Evolutionary conservation across 2,329 filamentous ascomycete genomes (phyloP).

Genomic region (Pseudocercospora pini-densiflorae): DNA sequence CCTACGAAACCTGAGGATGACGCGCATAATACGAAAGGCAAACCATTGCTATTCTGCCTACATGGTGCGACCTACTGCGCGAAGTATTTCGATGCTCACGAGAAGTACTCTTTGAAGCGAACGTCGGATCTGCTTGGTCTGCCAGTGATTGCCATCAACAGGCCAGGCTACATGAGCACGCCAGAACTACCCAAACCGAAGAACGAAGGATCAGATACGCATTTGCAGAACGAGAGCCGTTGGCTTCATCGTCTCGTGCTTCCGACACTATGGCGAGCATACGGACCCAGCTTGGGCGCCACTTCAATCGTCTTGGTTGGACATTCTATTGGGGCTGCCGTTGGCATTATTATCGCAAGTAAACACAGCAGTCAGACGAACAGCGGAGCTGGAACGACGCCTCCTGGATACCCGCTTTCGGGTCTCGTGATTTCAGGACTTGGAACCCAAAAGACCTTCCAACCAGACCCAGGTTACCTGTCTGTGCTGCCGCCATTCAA

Average conservation of each 20-base stretch:
- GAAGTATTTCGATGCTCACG: slow-evolving; percentile 20
- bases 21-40: slow-evolving; percentile 10
- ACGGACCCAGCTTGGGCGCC: slow-evolving; percentile 13
- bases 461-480: slow-evolving; percentile 16
- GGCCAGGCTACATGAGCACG: slow-evolving; percentile 21
- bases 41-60: slow-evolving; percentile 19
- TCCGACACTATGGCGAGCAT: slow-evolving; percentile 17
- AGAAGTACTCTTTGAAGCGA: slow-evolving; percentile 17
- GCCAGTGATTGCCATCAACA: slow-evolving; percentile 19
- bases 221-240: slow-evolving; percentile 18
- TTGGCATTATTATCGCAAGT: slow-evolving; percentile 14
- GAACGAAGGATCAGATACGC: slow-evolving; percentile 19
- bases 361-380: slow-evolving; percentile 6
- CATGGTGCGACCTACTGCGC: slow-evolving; percentile 16
- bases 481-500: slow-evolving; percentile 8
- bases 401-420: slow-evolving; percentile 11
- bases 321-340: slow-evolving; percentile 15
- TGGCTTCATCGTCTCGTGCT: slow-evolving; percentile 21
- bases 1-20: slow-evolving; percentile 15
- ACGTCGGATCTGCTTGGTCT: slow-evolving; percentile 12
- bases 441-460: slow-evolving; percentile 15
- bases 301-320: slow-evolving; percentile 18
- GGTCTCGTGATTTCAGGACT: slow-evolving; percentile 18
- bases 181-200: slow-evolving; percentile 16
- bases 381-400: neutral